Evolutionary conservation across 257 asterid genomes (phyloP), one percentile per base, ranked within the genome.

Genomic region (Nicotiana sylvestris): DNA sequence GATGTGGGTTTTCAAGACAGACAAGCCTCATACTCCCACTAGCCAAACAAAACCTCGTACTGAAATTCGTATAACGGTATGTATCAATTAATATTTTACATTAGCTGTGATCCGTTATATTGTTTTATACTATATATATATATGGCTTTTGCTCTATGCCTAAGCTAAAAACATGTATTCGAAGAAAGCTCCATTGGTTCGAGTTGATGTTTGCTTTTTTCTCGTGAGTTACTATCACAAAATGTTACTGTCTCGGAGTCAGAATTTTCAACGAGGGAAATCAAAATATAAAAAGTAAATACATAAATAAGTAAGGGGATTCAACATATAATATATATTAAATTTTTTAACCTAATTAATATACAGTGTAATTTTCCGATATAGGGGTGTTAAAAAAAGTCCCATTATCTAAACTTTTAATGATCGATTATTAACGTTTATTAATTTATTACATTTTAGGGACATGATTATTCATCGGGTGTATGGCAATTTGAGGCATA

Each of bases 401-500:
- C 30, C 2, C 30, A 29, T 29, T 32, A 32, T 37, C 43, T 37
- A 37, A 35, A 1, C 1, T 37, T 37, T 6, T 37, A 37, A 37
- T 37, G 1, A 33, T 3, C 17, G 2, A 67, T 39, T 27, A 27
- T 29, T 65, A 27, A 37, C 33, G 33, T 32, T 32, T 32, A 32
- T 67, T 33, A 33, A 17, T 67, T 66, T 81, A 29, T 46, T 82
- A 18, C 4, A 57, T 80, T 6, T 25, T 55, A 87, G 89, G 92
- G 92, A 0, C 83, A 82, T 21, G 81, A 84, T 56, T 85, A 89
- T 67, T 80, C 86, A 3, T 84, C 87, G 0, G 90, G 88, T 1
- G 83, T 86, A 3, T 86, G 90, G 90, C 88, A 85, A 81, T 87
- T 89, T 76, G 89, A 85, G 58, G 92, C 83, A 17, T 56, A 82